Base-by-base conservation (phyloP, 2,329 filamentous ascomycete species). In the Eurotiales sp. region DNA sequence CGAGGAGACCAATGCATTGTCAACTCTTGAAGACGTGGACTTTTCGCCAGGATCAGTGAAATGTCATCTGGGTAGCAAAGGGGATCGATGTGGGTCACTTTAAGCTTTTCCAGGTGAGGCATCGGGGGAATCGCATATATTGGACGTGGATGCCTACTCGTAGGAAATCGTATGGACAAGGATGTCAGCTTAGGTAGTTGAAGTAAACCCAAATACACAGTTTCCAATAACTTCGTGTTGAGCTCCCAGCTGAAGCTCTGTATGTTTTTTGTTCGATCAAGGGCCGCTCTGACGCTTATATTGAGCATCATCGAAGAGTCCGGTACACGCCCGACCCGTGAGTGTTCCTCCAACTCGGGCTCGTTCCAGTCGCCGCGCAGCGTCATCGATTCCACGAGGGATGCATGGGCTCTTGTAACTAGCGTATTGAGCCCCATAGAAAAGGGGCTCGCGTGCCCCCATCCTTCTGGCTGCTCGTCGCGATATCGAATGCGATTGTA, bases 1-100 rank as follows among this genome's bases (percentile, higher is more conserved):
- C 82, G 77, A 3, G 81, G 80, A 23, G 74, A 81, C 74, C 80
- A 85, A 59, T 85, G 81, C 53, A 85, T 55, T 49, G 72, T 77
- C 7, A 85, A 64, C 27, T 79, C 77, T 36, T 75, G 69, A 3
- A 85, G 66, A 47, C 78, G 79, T 55, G 72, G 76, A 4, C 78
- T 77, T n/a, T 75, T 70, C 12, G 74, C 64, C 6, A 85, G 64
- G 12, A 85, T 65, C 19, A 78, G 68, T 12, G 80, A 80, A 8
- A 85, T 76, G 57, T 84, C 82, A 63, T 85, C 82, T 0, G 80
- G 80, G 58, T 83, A 83, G 65, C 82, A 85, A 8, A 85, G 70
- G 1, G 82, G 82, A 51, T 85, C 82, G 47, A 84, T 81, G 56
- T 84, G 75, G 53, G 78, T 78, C 23, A 82, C 71, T 47, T 77